These are phyloP conservation scores for Athelia psychrophila DNA, from an alignment of 1,284 basidiomycete species.

Conservation along the genomic window DNA sequence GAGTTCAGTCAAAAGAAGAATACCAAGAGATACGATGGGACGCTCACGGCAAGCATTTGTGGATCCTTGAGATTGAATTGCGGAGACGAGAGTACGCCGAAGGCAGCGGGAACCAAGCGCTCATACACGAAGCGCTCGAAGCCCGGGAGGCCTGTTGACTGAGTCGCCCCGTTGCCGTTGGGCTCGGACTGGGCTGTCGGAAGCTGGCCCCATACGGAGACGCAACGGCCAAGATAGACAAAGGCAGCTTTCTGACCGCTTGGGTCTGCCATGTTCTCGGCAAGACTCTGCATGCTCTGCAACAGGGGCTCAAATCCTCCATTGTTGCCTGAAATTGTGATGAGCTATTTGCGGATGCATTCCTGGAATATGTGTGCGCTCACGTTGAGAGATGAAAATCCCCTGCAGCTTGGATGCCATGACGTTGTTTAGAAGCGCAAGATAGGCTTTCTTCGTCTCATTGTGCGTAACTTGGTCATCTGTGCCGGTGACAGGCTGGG, in stretches of 20 bases:
- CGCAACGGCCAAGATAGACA: constrained; percentile 75
- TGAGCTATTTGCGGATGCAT: not conserved
- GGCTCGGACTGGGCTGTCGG: constrained; percentile 25
- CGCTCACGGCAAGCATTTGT: constrained; percentile 74
- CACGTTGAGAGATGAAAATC: constrained; percentile 86
- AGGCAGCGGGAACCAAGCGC: constrained; percentile 79
- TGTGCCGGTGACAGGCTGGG: constrained; percentile 84
- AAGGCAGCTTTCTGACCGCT: constrained; percentile 81
- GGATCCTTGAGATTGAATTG: constrained; percentile 90
- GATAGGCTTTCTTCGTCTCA: constrained; percentile 92
- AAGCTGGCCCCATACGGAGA: constrained; percentile 78
- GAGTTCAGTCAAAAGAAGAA: constrained; percentile 1
- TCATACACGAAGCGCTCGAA: constrained; percentile 96
- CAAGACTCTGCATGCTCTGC: constrained; percentile 76
- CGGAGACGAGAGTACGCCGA: constrained; percentile 77
- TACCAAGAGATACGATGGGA: not conserved
- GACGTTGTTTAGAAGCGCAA: constrained; percentile 81
- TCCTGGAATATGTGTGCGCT: constrained; percentile 30
- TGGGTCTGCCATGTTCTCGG: constrained; percentile 73
- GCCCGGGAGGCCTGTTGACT: constrained; percentile 69
- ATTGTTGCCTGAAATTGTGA: constrained; percentile 65
- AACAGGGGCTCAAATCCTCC: constrained; percentile 68
- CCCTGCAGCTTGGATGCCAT: constrained; percentile 80
- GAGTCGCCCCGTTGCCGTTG: constrained; percentile 36
- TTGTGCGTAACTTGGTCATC: constrained; percentile 84